Conservation (phyloP, 2,329 filamentous ascomycete species). For the Pseudogymnoascus pannorum region DNA sequence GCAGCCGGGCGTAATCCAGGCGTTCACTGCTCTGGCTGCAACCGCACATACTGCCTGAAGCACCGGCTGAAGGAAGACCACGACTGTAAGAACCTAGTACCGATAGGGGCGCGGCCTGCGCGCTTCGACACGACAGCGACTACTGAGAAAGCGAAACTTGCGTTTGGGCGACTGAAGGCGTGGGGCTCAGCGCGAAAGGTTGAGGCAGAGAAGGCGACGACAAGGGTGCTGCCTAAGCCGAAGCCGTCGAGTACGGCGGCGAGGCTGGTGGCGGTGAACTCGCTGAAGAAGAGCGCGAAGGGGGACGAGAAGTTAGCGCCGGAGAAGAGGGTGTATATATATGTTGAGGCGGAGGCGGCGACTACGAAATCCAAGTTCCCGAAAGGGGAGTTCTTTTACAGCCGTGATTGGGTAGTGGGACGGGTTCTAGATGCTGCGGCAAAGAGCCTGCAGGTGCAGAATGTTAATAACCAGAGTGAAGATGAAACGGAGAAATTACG, state of each 20-base stretch:
- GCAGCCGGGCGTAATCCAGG: conserved; percentile 45
- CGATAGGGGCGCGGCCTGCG: conserved; percentile 43
- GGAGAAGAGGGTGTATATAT: conserved; percentile 84
- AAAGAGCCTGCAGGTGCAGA: conserved; percentile 68
- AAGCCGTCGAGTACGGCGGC: conserved; percentile 57
- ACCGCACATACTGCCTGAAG: conserved; percentile 68
- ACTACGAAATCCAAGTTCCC: conserved; percentile 79
- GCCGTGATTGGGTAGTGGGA: conserved; percentile 82
- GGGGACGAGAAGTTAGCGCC: conserved; percentile 73
- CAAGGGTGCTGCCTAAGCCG: conserved; percentile 50
- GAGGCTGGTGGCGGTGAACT: conserved; percentile 62
- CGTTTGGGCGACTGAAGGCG: conserved; percentile 67
- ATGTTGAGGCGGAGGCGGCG: conserved; percentile 83
- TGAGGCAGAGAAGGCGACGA: conserved; percentile 39
- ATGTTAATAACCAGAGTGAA: conserved; percentile 71
- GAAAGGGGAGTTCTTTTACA: conserved; percentile 73
- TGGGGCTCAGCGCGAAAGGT: conserved; percentile 74
- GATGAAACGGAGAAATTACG: conserved; percentile 73
- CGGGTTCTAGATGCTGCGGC: conserved; percentile 73
- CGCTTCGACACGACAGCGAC: conserved; percentile 40
- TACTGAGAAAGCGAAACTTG: conserved; percentile 60
- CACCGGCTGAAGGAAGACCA: conserved; percentile 75
- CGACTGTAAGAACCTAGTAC: conserved; percentile 70
- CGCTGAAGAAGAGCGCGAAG: conserved; percentile 79
- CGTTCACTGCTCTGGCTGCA: conserved; percentile 65